phyloP scores from a whole-genome alignment of 2,329 filamentous ascomycete genomes.

The Mycosphaerella sp. region DNA sequence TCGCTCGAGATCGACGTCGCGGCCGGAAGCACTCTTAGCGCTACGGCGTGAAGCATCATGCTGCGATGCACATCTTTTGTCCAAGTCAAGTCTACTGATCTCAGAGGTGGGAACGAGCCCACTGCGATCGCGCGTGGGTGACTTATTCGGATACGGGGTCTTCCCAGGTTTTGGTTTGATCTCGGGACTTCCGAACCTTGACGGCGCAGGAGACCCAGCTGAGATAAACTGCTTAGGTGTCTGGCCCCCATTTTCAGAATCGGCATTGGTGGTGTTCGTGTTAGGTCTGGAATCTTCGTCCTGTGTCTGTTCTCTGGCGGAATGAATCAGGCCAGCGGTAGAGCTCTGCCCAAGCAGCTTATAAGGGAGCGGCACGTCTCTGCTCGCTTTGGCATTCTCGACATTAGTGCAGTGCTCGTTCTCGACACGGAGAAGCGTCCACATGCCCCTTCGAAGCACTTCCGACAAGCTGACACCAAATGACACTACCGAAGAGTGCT shows the following conservation, averaged over 20 bases:
- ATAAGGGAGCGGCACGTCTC: slow-evolving; percentile 19
- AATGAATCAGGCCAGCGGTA: background rate
- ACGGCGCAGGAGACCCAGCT: background rate
- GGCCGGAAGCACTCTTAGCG: slow-evolving; percentile 5
- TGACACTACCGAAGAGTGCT: slow-evolving; percentile 76
- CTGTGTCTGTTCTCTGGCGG: background rate
- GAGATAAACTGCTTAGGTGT: background rate
- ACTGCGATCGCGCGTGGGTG: background rate
- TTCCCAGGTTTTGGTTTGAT: slow-evolving; percentile 3
- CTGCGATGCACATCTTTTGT: background rate
- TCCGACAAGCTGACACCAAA: slow-evolving; percentile 76
- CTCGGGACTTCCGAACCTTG: background rate
- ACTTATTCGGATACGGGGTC: background rate
- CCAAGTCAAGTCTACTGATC: slow-evolving; percentile 10
- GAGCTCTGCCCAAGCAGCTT: slow-evolving; percentile 8
- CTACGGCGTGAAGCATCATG: background rate
- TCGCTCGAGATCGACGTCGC: slow-evolving; percentile 9
- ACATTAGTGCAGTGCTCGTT: slow-evolving; percentile 97
- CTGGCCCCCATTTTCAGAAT: background rate
- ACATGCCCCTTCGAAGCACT: slow-evolving; percentile 77
- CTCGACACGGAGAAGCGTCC: slow-evolving; percentile 89
- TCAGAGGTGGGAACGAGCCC: slow-evolving; percentile 1
- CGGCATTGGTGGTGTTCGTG: background rate
- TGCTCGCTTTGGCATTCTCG: slow-evolving; percentile 29
- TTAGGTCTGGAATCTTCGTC: background rate